Evolutionary conservation across 345 rosid species (phyloP), one percentile per base, ranked within the genome.

Genomic region (Alliaria petiolata): DNA sequence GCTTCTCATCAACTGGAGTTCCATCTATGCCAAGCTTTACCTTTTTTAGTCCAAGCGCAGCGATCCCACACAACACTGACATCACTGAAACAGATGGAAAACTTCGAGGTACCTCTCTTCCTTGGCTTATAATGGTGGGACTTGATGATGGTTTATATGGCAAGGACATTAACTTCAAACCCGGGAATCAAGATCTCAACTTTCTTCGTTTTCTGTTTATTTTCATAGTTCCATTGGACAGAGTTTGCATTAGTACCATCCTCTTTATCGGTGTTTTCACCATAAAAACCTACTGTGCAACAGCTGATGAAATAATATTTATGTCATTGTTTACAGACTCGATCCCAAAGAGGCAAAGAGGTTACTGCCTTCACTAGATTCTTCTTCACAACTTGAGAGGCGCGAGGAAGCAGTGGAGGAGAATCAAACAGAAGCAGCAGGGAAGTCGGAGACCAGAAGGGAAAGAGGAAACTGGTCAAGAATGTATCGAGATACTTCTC

Each of bases 1-100:
- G 83, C 33, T 67, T 81, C 49, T 65, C 83, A 14, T 33, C 63
- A 40, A 73, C 79, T 17, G 73, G 87, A 59, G 14, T 89, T 46
- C 75, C 80, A 17, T 83, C 95, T 13, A 82, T 89, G 88, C 90
- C 84, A 42, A 92, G 96, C 75, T 85, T 89, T 74, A 71, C 82
- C 44, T 92, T 92, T 81, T 81, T 84, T 61, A 69, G 85, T 54
- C 86, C 85, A 16, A 42, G 51, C 62, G 46, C 85, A 56, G 72
- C 54, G 12, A 59, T 34, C 4, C 54, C 57, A 35, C 56, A 51
- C 56, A 76, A 78, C 54, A 83, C 57, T 17, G 66, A 31, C 64
- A 65, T 52, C 16, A 22, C 66, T 47, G 60, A 73, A 52, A 65
- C 54, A 50, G 78, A 77, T 14, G 55, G 65, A 14, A 70, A 64